Percentiles rank a stretch among this genome's conserved stretches.
phyloP scores from a whole-genome alignment of 768 basidiomycete genomes.

The Amanita pallidorosea region DNA sequence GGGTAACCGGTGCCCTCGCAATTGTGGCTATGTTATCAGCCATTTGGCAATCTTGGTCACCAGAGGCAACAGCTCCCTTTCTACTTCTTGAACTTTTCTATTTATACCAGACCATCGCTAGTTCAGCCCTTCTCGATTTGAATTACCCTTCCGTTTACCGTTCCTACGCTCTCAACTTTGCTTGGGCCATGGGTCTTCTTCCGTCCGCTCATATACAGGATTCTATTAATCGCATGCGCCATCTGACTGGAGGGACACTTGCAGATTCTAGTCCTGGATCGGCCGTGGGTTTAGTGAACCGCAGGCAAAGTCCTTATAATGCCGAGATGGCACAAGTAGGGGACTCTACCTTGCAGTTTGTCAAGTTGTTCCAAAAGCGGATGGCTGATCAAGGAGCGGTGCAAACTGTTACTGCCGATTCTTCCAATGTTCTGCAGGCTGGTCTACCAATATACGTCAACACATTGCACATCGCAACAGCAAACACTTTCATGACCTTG shows the following conservation, averaged over 20 bases:
- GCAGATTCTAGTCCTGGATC: constrained; percentile 47
- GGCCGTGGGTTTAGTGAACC: constrained; percentile 69
- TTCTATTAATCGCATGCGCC: constrained; percentile 76
- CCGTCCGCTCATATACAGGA: constrained; percentile 52
- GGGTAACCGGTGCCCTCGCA: constrained; percentile 60
- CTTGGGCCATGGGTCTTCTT: constrained; percentile 79
- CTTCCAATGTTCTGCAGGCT: constrained; percentile 60
- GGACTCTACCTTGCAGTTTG: background rate
- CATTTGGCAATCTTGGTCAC: constrained; percentile 46
- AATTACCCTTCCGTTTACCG: constrained; percentile 83
- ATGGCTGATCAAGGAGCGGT: constrained; percentile 30
- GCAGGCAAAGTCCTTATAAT: constrained; percentile 76
- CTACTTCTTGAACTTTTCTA: constrained; percentile 75
- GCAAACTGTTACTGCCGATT: constrained; percentile 51
- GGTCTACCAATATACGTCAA: constrained; percentile 81
- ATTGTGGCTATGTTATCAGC: constrained; percentile 57
- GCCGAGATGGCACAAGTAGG: constrained; percentile 3
- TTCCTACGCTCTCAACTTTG: constrained; percentile 77
- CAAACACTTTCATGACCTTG: constrained; percentile 86
- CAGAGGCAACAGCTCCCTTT: constrained; percentile 52
- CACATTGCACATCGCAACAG: constrained; percentile 65
- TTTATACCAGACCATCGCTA: constrained; percentile 78
- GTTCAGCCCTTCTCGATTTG: constrained; percentile 68
- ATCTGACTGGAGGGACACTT: constrained; percentile 69
- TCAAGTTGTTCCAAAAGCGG: background rate